Evolutionary conservation across 306 rosid species (phyloP).

Genomic region (Vigna unguiculata): DNA sequence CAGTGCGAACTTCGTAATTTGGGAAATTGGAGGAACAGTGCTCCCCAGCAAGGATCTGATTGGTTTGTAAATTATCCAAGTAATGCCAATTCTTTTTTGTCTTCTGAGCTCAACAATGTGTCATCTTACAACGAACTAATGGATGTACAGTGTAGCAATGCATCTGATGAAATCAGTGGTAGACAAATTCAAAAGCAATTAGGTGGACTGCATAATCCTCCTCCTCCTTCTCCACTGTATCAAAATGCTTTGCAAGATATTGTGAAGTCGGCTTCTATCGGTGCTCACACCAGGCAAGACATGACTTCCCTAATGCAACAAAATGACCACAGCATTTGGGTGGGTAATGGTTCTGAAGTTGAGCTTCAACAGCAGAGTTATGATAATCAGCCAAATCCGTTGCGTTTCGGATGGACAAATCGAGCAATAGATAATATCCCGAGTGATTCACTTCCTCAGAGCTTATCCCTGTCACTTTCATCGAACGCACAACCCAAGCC

Average conservation of each 20-base stretch:
- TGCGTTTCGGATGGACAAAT: constrained; percentile 58
- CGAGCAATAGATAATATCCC: constrained; percentile 27
- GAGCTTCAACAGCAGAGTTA: constrained; percentile 52
- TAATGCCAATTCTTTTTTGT: constrained; percentile 39
- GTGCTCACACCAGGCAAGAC: constrained; percentile 42
- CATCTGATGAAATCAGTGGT: constrained; percentile 5
- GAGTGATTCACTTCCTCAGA: constrained; percentile 68
- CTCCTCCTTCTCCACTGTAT: constrained; percentile 39
- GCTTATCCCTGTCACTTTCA: constrained; percentile 81
- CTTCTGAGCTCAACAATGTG: constrained; percentile 42
- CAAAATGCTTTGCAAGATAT: constrained; percentile 65
- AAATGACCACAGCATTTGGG: constrained; percentile 42
- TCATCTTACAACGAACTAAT: constrained; percentile 44
- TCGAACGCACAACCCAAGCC: constrained; percentile 64
- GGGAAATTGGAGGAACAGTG: constrained; percentile 55
- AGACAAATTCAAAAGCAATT: constrained; percentile 48
- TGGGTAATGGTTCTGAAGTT: constrained; percentile 52
- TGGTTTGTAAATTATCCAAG: constrained; percentile 59
- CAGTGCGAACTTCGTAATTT: constrained; percentile 38
- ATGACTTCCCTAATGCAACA: constrained; percentile 47
- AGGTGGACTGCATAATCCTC: constrained; percentile 46
- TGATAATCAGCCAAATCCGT: constrained; percentile 50
- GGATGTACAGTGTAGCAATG: constrained; percentile 27
- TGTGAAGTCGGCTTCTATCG: constrained; percentile 55
- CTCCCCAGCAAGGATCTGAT: constrained; percentile 53